Evolutionary conservation across 768 basidiomycete genomes (phyloP).

Genomic region (Rhizopogon vesiculosus): DNA sequence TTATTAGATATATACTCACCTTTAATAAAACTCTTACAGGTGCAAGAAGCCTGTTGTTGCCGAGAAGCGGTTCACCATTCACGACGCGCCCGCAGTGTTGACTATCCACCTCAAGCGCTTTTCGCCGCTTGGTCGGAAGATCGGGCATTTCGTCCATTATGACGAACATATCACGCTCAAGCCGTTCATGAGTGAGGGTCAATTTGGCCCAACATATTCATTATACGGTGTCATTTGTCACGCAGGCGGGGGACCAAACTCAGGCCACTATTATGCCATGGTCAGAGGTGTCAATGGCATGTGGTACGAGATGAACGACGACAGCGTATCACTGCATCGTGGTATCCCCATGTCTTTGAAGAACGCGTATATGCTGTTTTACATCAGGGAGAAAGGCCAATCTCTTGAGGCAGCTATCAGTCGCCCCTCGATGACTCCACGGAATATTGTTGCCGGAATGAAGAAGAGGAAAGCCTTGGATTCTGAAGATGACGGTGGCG

Average conservation of each 20-base stretch:
- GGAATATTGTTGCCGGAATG: conserved; percentile 41
- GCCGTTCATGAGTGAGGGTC: conserved; percentile 79
- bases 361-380: conserved; percentile 93
- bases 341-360: conserved; percentile 54
- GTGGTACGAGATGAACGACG: conserved; percentile 97
- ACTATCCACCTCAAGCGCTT: conserved; percentile 96
- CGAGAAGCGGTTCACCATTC: conserved; percentile 84
- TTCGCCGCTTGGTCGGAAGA: conserved; percentile 85
- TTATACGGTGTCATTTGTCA: conserved; percentile 93
- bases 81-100: conserved; percentile 82
- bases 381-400: conserved; percentile 78
- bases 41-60: conserved; percentile 92
- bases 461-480: conserved; percentile 50
- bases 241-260: conserved; percentile 88
- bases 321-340: conserved; percentile 47
- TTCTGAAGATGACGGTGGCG: conserved; percentile 40
- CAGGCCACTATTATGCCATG: conserved; percentile 91
- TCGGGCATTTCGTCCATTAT: conserved; percentile 73
- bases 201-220: conserved; percentile 74
- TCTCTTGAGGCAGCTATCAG: conserved; percentile 58
- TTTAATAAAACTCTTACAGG: conserved; percentile 35
- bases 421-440: conserved; percentile 26
- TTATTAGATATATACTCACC: conserved; percentile 3
- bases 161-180: conserved; percentile 68
- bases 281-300: conserved; percentile 63